Conservation (phyloP, 345 rosid species). For the Luvunga scandens region DNA sequence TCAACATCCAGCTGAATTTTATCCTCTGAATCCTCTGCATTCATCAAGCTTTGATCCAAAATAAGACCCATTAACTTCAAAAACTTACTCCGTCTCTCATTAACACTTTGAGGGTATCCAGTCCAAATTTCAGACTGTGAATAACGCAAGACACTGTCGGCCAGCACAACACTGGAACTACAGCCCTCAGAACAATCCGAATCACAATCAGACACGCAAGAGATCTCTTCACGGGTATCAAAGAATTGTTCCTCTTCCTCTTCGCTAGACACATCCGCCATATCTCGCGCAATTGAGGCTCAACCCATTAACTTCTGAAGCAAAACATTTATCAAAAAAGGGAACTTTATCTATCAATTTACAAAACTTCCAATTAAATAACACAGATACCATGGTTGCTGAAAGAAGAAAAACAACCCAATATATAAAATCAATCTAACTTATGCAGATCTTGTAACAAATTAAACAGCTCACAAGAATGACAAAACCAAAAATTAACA, state of each 20-base stretch:
- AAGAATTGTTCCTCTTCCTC: slow-evolving; percentile 49
- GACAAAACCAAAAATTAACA: not conserved
- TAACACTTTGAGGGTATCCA: slow-evolving; percentile 48
- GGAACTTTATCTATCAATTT: not conserved
- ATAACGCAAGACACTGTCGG: slow-evolving; percentile 13
- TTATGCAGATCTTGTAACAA: slow-evolving; percentile 15
- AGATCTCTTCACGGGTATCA: slow-evolving; percentile 61
- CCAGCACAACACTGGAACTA: slow-evolving; percentile 24
- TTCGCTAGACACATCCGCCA: slow-evolving; percentile 35
- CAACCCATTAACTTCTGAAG: slow-evolving; percentile 35
- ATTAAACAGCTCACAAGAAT: slow-evolving; percentile 7
- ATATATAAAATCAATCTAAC: not conserved
- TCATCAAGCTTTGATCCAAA: slow-evolving; percentile 23
- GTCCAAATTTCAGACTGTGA: slow-evolving; percentile 49
- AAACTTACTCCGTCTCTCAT: slow-evolving; percentile 50
- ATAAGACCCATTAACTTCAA: slow-evolving; percentile 32
- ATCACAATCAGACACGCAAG: slow-evolving; percentile 48
- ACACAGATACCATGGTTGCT: not conserved
- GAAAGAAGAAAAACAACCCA: not conserved
- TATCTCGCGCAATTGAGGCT: not conserved
- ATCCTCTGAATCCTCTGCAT: slow-evolving; percentile 23
- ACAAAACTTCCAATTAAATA: not conserved
- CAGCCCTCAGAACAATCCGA: slow-evolving; percentile 36
- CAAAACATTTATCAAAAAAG: not conserved
- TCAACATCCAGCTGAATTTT: slow-evolving; percentile 20